A percentile compares a stretch with the other conserved stretches of the same genome.
Conservation (phyloP, 768 basidiomycete genomes). For the Cystobasidium ongulense region DNA sequence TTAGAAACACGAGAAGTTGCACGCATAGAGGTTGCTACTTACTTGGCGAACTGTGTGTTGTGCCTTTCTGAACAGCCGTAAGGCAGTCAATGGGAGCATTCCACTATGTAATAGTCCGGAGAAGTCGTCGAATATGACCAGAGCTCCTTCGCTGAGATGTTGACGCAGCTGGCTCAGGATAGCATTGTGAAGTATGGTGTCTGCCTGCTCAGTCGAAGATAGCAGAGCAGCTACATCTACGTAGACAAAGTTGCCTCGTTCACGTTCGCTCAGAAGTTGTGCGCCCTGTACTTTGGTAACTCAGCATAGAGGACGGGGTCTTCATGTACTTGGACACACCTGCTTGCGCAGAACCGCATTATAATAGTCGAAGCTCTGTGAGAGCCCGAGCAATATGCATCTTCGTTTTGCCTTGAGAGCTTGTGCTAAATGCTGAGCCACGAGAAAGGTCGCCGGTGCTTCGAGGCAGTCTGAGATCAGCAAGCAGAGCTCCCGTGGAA, state of each 20-base stretch:
- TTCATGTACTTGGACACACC: constrained; percentile 7
- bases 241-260: constrained; percentile 13
- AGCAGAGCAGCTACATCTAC: neutral
- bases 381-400: constrained; percentile 24
- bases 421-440: constrained; percentile 17
- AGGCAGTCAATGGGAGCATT: neutral
- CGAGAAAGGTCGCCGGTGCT: constrained; percentile 33
- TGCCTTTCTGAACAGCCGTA: neutral
- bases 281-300: constrained; percentile 2
- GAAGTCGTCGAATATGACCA: constrained; percentile 32
- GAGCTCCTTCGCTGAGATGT: neutral
- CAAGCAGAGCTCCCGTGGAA: constrained; percentile 9
- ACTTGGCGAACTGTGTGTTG: constrained; percentile 6
- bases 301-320: too few species aligned
- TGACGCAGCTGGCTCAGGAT: neutral
- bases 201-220: neutral
- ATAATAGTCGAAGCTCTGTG: constrained; percentile 32
- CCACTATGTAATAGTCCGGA: constrained; percentile 26
- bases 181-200: neutral
- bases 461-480: constrained; percentile 33
- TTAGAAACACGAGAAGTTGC: neutral
- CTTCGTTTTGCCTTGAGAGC: constrained; percentile 20
- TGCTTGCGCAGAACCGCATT: constrained; percentile 28
- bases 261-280: constrained; percentile 29
- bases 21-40: neutral